These are phyloP conservation scores for Aegilops speltoides DNA, from an alignment of 176 grass and related monocot species.

Conservation along the genomic window DNA sequence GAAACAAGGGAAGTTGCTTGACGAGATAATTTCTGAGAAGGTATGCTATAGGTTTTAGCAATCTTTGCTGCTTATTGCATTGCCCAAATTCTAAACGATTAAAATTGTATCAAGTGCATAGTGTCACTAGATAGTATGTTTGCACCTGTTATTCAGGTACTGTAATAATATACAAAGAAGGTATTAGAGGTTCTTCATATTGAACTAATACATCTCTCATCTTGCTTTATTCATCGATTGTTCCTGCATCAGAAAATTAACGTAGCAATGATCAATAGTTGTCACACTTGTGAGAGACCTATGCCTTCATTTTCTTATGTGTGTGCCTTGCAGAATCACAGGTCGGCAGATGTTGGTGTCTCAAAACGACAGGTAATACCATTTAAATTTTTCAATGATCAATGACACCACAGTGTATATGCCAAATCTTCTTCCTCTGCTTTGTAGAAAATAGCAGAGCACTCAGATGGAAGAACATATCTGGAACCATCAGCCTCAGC, in stretches of 20 bases:
- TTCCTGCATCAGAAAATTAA: neutral
- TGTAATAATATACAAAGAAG: neutral
- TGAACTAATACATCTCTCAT: neutral
- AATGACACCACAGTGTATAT: neutral
- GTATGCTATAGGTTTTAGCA: conserved; percentile 17
- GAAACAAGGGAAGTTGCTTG: conserved; percentile 47
- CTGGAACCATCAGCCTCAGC: conserved; percentile 9
- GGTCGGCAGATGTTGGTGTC: conserved; percentile 33
- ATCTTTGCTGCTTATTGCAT: neutral
- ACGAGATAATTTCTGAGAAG: conserved; percentile 54
- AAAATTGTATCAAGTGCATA: neutral
- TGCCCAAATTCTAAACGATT: neutral
- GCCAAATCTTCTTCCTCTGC: neutral
- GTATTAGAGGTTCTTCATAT: neutral
- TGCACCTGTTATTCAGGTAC: neutral
- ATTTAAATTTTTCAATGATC: conserved; percentile 8
- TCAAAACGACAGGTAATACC: conserved; percentile 63
- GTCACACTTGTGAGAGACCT: neutral
- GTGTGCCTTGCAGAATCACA: conserved; percentile 40
- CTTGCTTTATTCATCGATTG: neutral
- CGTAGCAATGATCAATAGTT: neutral
- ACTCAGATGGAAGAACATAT: conserved; percentile 31
- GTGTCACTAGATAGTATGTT: conserved; percentile 1
- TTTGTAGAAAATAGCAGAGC: conserved; percentile 63
- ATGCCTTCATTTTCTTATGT: neutral